Evolutionary conservation across 2,329 filamentous ascomycete species (phyloP), one percentile per base, ranked within the genome.

Genomic region (Microsporum ferrugineum): DNA sequence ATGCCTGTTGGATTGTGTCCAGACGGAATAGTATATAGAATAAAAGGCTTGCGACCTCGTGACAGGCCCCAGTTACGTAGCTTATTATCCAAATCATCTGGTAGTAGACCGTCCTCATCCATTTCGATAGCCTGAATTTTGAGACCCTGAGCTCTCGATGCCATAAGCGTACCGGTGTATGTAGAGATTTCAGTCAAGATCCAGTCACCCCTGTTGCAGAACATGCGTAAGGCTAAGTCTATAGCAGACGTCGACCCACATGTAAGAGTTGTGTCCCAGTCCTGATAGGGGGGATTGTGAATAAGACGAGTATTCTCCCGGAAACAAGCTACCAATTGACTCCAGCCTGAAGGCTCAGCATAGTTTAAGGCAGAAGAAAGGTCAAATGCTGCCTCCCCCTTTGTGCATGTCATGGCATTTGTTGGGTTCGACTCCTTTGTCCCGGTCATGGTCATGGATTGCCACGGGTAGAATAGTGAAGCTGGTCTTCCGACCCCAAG

Each of bases 1-100:
- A 88, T 83, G 3, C 89, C 89, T 0, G 89, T 92, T 0, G 89
- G 89, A 70, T 94, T 94, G 73, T 92, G 88, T 1, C 89, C 89
- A 0, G 87, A 88, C 0, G 85, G 84, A 1, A 88, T 81, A 1
- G 81, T 86, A 71, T 87, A 87, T 8, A 87, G 73, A 39, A 87
- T 67, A 67, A 80, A 80, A 10, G 85, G 84, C 69, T 85, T 87
- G 17, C 76, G 57, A 7, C 38, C 36, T 17, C 23, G n/a, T 2
- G 57, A 55, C 0, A 31, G n/a, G 55, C 71, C 66, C 71, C 71
- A 73, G 6, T 27, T 60, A 0, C 55, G 51, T 1, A 73, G 63
- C 31, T 65, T 62, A 3, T 38, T n/a, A 47, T 69, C 66, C 43
- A 72, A 56, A 29, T 66, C 66, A 4, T 60, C 63, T 14, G 71